Percentiles rank a stretch among this genome's conserved stretches.
phyloP scores from a whole-genome alignment of 169 alveolate genomes.

The Besnoitia besnoiti region DNA sequence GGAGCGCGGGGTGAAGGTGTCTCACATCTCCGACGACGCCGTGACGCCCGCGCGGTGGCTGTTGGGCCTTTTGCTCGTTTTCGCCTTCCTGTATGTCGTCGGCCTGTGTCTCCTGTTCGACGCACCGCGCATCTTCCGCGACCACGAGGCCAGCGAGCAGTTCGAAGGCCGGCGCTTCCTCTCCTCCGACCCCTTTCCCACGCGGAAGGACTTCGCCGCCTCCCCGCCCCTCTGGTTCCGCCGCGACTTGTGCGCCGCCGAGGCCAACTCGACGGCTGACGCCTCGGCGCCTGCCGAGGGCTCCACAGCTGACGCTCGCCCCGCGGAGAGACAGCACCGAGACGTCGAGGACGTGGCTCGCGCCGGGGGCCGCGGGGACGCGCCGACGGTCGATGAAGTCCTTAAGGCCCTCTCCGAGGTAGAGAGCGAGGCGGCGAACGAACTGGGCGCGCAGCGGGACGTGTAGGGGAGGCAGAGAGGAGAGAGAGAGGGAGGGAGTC shows the following conservation, averaged over 20 bases:
- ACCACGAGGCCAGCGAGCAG: neutral
- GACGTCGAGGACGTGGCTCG: too few relatives aligned
- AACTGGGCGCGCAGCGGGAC: too few relatives aligned
- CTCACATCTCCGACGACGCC: neutral
- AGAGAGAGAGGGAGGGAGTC: neutral
- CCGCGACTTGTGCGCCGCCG: neutral
- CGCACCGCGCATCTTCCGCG: neutral
- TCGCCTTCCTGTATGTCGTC: neutral
- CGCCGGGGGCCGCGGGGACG: too few relatives aligned
- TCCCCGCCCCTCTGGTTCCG: neutral
- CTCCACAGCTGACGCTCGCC: too few relatives aligned
- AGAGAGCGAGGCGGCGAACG: neutral
- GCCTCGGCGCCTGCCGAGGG: too few relatives aligned
- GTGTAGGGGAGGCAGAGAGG: neutral
- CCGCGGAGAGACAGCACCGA: too few relatives aligned
- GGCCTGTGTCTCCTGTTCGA: neutral
- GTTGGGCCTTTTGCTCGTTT: neutral
- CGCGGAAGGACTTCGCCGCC: neutral
- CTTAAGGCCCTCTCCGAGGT: neutral
- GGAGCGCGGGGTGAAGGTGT: neutral
- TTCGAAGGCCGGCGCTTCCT: neutral
- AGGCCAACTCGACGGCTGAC: too few relatives aligned
- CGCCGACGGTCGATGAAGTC: neutral
- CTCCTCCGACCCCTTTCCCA: constrained; percentile 1
- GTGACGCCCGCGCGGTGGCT: neutral